A percentile compares a stretch with the other conserved stretches of the same genome.
Conservation (phyloP, 73 alveolate genomes). For the Blepharisma stoltei region DNA sequence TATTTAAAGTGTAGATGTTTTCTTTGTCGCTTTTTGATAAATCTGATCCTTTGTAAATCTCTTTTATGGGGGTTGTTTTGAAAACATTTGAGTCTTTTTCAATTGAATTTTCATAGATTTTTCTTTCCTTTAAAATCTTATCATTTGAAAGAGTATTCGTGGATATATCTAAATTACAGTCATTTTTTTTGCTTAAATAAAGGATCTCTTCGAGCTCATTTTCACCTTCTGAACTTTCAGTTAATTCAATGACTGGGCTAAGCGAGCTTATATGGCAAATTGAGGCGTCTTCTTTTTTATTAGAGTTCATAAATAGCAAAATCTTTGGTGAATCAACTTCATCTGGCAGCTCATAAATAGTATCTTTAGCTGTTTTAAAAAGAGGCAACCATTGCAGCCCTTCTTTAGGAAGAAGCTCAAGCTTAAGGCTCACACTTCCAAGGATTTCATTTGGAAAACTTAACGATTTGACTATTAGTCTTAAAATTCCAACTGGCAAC, state of each 20-base stretch:
- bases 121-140: neutral
- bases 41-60: neutral
- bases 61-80: neutral
- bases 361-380: neutral
- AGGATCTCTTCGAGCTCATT: neutral
- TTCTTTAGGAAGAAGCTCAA: neutral
- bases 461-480: neutral
- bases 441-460: neutral
- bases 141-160: neutral
- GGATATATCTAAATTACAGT: neutral
- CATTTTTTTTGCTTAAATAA: neutral
- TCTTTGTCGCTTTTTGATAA: no score
- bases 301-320: neutral
- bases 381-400: neutral
- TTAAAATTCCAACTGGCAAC: neutral
- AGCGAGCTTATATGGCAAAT: neutral
- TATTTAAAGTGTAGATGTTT: neutral
- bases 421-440: slow-evolving; percentile 1
- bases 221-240: neutral
- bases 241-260: neutral
- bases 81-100: neutral
- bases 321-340: neutral
- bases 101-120: neutral
- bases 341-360: neutral
- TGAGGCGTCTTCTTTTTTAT: neutral